A percentile compares a stretch with the other conserved stretches of the same genome.
Evolutionary conservation across 192 early-diverging fungal species (phyloP).

Genomic region (Backusella parvicylindrica): DNA sequence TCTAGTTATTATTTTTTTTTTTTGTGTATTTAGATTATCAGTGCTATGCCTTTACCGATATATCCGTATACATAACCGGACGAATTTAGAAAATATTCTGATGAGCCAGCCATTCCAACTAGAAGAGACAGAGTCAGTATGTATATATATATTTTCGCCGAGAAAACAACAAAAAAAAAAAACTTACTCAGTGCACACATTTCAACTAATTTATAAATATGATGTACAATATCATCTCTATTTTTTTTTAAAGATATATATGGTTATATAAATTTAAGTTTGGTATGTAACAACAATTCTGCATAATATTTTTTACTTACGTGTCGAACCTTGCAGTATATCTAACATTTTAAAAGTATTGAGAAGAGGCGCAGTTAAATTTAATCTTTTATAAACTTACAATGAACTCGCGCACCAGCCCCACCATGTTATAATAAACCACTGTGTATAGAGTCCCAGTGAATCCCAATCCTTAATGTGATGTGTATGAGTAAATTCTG

Average conservation of each 20-base stretch:
- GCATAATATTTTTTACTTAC: conserved; percentile 16
- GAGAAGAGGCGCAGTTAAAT: background rate
- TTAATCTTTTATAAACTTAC: conserved; percentile 17
- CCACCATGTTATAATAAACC: conserved; percentile 53
- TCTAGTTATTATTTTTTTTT: no score
- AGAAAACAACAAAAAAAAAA: background rate
- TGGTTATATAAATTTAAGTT: conserved; percentile 19
- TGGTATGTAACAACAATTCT: conserved; percentile 13
- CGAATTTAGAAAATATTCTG: conserved; percentile 40
- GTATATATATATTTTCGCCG: background rate
- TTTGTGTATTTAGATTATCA: background rate
- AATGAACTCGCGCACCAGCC: conserved; percentile 44
- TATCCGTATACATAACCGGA: conserved; percentile 42
- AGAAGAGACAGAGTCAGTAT: background rate
- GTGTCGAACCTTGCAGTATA: conserved; percentile 37
- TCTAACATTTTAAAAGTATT: background rate
- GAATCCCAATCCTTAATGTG: conserved; percentile 40
- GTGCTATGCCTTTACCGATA: background rate
- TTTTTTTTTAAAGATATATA: conserved; percentile 2
- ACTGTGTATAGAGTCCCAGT: conserved; percentile 37
- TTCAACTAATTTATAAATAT: conserved; percentile 30
- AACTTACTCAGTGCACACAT: conserved; percentile 38
- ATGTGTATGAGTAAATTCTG: conserved; percentile 46
- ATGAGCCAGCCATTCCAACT: conserved; percentile 41
- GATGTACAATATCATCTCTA: conserved; percentile 36